Base-by-base conservation (phyloP, 176 grass and related monocot species). In the Alopecurus myosuroides region DNA sequence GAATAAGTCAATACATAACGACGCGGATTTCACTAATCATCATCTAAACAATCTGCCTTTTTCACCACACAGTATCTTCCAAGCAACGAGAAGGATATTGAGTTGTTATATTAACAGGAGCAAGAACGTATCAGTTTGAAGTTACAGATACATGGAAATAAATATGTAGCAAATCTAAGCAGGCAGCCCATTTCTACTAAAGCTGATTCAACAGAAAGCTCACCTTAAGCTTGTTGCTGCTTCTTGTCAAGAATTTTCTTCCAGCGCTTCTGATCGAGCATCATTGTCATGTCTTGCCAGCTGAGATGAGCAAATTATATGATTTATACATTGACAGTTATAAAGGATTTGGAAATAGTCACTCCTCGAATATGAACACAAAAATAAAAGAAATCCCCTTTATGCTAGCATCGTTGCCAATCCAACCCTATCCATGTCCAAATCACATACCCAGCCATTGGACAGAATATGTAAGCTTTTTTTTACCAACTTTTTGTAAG, bases 201-300 rank as follows among this genome's bases (percentile, higher is more conserved):
- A 26, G 31, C 17, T 46, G 44, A 6, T 77, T 67, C 29, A 33
- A 57, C 31, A 35, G 15, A 85, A 46, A 76, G 28, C 15, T 72
- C 79, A 83, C 84, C 88, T 90, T 83, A 90, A 56, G 65, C 84
- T 86, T 86, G 17, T 1, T 78, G 88, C 44, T 86, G 52, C 79
- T 86, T 90, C 79, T 90, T 86, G 22, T 90, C 79, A 0, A 90
- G 84, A 56, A 90, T 86, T 82, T 86, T 90, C 84, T 86, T 90
- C 79, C 79, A 90, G 74, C 35, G 79, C 74, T 90, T 86, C 72
- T 90, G 88, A 66, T 90, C 88, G 1, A 90, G 79, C 34, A 86
- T 35, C 88, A 90, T 44, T 50, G 64, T 66, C 88, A 86, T 86
- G 65, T 86, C 88, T 86, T 90, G 74, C 84, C 35, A 90, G 28